phyloP scores from a whole-genome alignment of 2,329 filamentous ascomycete species.

The Aspergillus eucalypticola region DNA sequence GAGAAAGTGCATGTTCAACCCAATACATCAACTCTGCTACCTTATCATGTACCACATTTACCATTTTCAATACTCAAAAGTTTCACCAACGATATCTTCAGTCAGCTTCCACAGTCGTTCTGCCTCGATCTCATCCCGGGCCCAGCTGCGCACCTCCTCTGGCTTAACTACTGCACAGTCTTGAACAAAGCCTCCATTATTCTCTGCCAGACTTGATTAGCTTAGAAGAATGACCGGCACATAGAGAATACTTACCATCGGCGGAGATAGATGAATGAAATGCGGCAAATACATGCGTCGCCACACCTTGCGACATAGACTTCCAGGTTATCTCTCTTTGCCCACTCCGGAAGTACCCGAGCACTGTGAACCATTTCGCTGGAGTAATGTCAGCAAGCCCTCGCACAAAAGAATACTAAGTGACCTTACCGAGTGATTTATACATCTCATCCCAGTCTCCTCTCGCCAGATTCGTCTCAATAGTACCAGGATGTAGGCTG shows the following conservation, averaged over 20 bases:
- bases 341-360: background rate
- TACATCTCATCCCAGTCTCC: background rate
- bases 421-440: background rate
- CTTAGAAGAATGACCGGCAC: too few species aligned
- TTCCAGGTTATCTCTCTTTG: background rate
- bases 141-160: background rate
- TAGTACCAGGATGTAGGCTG: background rate
- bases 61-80: background rate
- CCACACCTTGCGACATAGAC: background rate
- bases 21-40: background rate
- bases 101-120: conserved; percentile 4
- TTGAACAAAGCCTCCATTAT: background rate
- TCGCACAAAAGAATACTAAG: background rate
- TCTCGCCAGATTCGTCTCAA: background rate
- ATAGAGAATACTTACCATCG: background rate
- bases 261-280: background rate
- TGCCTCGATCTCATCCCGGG: background rate
- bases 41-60: background rate
- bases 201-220: background rate
- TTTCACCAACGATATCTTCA: background rate
- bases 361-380: background rate
- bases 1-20: too few species aligned
- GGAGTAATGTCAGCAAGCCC: background rate
- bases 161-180: background rate
- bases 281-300: background rate